These are phyloP conservation scores for Penicillium canariense DNA, from an alignment of 495 filamentous ascomycete genomes.

Conservation along the genomic window DNA sequence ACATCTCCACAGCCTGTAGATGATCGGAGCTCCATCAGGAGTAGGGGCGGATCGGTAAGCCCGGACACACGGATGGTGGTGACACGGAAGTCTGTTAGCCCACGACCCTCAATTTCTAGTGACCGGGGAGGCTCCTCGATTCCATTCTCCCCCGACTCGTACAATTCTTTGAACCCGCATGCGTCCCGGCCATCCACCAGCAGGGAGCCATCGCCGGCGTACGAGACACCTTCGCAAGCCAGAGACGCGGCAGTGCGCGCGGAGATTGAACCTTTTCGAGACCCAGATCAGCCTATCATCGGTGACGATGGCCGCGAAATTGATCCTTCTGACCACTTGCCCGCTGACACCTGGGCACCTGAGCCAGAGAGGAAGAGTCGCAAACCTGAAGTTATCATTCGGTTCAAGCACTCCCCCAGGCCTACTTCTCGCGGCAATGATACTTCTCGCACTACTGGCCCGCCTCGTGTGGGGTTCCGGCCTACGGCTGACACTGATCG, in stretches of 20 bases:
- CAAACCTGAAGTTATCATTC: conserved; percentile 54
- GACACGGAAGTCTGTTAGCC: conserved; percentile 74
- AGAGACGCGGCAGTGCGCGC: conserved; percentile 36
- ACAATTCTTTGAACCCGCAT: conserved; percentile 43
- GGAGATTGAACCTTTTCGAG: conserved; percentile 35
- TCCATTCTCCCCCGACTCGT: conserved; percentile 90
- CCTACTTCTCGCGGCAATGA: conserved; percentile 29
- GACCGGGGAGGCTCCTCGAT: conserved; percentile 57
- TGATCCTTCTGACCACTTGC: conserved; percentile 91
- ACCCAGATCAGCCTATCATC: conserved; percentile 58
- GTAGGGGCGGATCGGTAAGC: conserved; percentile 49
- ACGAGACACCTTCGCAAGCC: conserved; percentile 43
- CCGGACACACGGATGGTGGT: conserved; percentile 56
- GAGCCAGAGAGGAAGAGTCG: conserved; percentile 80
- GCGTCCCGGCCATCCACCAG: conserved; percentile 31
- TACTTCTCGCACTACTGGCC: conserved; percentile 10
- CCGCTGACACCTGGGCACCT: conserved; percentile 86
- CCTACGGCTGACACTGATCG: conserved; percentile 18
- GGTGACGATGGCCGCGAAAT: conserved; percentile 82
- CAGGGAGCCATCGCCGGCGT: conserved; percentile 36
- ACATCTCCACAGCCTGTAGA: conserved; percentile 33
- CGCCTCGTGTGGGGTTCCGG: conserved; percentile 27
- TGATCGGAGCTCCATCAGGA: conserved; percentile 19
- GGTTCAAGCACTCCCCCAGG: conserved; percentile 47
- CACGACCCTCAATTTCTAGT: conserved; percentile 58